phyloP scores from a whole-genome alignment of 164 flowering plant species.

The Vitis rotundifolia region DNA sequence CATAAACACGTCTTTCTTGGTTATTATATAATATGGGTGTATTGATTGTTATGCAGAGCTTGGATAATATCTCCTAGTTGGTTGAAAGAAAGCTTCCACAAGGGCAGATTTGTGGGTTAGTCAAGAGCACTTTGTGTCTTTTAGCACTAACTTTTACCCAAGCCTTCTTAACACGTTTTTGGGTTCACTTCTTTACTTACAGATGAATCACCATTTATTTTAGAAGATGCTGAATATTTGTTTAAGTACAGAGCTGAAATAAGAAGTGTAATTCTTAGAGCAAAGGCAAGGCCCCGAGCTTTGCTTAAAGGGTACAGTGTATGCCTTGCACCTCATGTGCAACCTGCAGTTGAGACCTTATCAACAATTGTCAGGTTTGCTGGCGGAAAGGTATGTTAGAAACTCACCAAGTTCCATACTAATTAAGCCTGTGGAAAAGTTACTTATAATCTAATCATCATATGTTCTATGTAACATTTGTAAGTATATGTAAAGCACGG shows the following conservation, averaged over 20 bases:
- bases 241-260: constrained; percentile 55
- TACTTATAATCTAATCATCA: too few relatives aligned
- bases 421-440: too few relatives aligned
- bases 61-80: constrained; percentile 81
- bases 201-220: constrained; percentile 68
- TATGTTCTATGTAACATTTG: too few relatives aligned
- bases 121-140: background rate
- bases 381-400: constrained; percentile 84
- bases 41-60: constrained; percentile 52
- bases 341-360: constrained; percentile 52
- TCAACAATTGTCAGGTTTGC: constrained; percentile 62
- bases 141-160: background rate
- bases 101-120: constrained; percentile 79
- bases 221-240: constrained; percentile 68
- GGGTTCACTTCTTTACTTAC: constrained; percentile 6
- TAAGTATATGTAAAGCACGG: too few relatives aligned
- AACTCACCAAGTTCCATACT: background rate
- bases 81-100: constrained; percentile 72
- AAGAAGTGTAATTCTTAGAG: constrained; percentile 64
- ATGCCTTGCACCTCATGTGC: constrained; percentile 56
- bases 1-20: background rate
- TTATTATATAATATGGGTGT: background rate
- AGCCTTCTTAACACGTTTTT: background rate
- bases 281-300: constrained; percentile 48
- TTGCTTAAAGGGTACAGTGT: constrained; percentile 67